Conservation (phyloP, 164 flowering plant genomes). For the Paratinospora sagittata region DNA sequence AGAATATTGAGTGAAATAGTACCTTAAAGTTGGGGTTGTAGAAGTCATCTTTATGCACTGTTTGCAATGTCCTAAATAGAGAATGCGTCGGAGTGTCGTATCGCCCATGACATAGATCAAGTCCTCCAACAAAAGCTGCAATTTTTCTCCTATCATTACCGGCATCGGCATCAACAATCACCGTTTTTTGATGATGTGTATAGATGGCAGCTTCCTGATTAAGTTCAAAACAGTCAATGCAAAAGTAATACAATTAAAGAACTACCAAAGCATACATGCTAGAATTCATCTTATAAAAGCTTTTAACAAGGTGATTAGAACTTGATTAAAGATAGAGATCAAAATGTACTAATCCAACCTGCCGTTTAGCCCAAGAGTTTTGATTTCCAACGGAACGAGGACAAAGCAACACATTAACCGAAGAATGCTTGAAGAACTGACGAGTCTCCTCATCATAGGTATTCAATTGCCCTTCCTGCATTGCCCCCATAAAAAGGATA, state of each 20-base stretch:
- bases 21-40: conserved; percentile 73
- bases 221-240: neutral
- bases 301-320: neutral
- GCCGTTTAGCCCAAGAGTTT: conserved; percentile 76
- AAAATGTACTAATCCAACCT: conserved; percentile 35
- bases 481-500: neutral
- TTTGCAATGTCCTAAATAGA: conserved; percentile 56
- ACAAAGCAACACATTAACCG: conserved; percentile 88
- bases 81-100: conserved; percentile 77
- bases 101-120: conserved; percentile 80
- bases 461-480: conserved; percentile 84
- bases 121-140: conserved; percentile 81
- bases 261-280: neutral
- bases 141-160: conserved; percentile 62
- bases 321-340: neutral
- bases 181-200: conserved; percentile 89
- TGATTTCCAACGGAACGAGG: conserved; percentile 82
- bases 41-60: conserved; percentile 66
- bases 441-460: conserved; percentile 99
- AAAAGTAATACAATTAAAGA: neutral
- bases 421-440: conserved; percentile 85
- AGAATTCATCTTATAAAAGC: neutral
- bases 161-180: conserved; percentile 83
- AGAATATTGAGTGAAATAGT: conserved; percentile 12
- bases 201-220: conserved; percentile 79